Percentiles rank a stretch among this genome's conserved stretches.
Evolutionary conservation across 2,329 filamentous ascomycete species (phyloP).

Genomic region (Nigrospora osmanthi): DNA sequence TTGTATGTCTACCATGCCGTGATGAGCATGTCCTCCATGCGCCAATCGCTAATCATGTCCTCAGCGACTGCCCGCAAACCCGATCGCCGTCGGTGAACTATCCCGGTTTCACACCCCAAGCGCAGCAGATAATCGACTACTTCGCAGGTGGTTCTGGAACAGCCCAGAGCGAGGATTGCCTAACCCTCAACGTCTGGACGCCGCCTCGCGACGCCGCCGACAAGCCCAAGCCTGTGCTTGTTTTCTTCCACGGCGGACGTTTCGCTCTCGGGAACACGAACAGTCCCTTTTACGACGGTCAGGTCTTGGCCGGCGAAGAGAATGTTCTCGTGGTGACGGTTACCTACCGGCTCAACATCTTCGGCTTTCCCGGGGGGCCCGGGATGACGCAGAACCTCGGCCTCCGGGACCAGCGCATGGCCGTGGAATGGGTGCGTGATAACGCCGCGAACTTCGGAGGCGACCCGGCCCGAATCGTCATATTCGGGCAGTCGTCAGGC

Average conservation of each 20-base stretch:
- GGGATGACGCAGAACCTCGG: constrained; percentile 26
- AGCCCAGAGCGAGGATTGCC: constrained; percentile 25
- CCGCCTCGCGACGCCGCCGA: constrained; percentile 13
- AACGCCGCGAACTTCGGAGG: constrained; percentile 36
- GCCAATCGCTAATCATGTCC: too few relatives aligned
- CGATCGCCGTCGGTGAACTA: constrained; percentile 13
- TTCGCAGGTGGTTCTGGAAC: constrained; percentile 13
- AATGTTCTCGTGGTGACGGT: constrained; percentile 25
- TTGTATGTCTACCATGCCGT: neutral
- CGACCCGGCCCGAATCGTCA: constrained; percentile 23
- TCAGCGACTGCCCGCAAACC: constrained; percentile 15
- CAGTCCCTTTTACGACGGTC: constrained; percentile 17
- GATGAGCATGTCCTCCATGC: too few relatives aligned
- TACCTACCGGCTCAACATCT: constrained; percentile 17
- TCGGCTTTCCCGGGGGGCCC: constrained; percentile 8
- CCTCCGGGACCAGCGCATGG: constrained; percentile 35
- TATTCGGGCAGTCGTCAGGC: constrained; percentile 33
- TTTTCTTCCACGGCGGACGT: constrained; percentile 29
- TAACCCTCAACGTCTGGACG: constrained; percentile 30
- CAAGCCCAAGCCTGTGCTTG: constrained; percentile 23
- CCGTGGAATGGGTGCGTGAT: constrained; percentile 33
- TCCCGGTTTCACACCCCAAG: constrained; percentile 20
- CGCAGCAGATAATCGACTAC: constrained; percentile 14
- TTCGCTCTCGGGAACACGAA: neutral
- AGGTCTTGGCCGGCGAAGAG: constrained; percentile 16